A percentile compares a stretch with the other conserved stretches of the same genome.
Conservation (phyloP, 768 basidiomycete genomes). For the Lentinula sp. region DNA sequence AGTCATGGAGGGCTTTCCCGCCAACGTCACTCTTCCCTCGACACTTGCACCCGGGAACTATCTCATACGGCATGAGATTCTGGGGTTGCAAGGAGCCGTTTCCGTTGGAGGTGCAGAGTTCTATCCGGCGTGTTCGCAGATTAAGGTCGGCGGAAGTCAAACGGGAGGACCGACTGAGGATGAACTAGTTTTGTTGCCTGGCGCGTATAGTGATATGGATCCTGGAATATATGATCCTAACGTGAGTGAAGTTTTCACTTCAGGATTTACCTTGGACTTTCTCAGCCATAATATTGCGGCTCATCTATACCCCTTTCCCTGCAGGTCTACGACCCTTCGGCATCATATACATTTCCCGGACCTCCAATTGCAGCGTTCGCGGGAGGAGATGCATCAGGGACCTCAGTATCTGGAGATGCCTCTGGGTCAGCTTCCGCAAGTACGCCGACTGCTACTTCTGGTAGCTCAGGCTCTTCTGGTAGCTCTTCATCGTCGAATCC, state of each 20-base stretch:
- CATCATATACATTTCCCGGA: conserved; percentile 27
- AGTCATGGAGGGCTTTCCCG: conserved; percentile 37
- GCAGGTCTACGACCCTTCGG: conserved; percentile 13
- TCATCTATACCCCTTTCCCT: not conserved
- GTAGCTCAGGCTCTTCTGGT: not conserved
- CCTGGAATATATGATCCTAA: conserved; percentile 55
- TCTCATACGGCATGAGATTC: conserved; percentile 74
- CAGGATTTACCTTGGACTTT: not conserved
- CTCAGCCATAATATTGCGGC: not conserved
- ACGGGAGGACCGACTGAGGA: conserved; percentile 37
- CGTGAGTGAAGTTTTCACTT: not conserved
- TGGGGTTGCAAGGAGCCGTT: conserved; percentile 63
- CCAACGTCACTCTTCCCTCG: conserved; percentile 37
- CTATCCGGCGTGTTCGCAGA: conserved; percentile 66
- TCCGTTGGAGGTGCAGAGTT: conserved; percentile 65
- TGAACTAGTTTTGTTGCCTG: conserved; percentile 63
- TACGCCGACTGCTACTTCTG: not conserved
- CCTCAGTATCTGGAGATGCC: not conserved
- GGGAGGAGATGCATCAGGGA: not conserved
- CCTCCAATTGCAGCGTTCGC: conserved; percentile 23
- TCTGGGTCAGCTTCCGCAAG: not conserved
- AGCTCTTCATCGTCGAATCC: not conserved
- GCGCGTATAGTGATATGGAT: conserved; percentile 65
- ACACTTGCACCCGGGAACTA: conserved; percentile 65
- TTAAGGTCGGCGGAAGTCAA: conserved; percentile 49